phyloP scores from a whole-genome alignment of 2,329 filamentous ascomycete species.

The Colletotrichum echinochloae region DNA sequence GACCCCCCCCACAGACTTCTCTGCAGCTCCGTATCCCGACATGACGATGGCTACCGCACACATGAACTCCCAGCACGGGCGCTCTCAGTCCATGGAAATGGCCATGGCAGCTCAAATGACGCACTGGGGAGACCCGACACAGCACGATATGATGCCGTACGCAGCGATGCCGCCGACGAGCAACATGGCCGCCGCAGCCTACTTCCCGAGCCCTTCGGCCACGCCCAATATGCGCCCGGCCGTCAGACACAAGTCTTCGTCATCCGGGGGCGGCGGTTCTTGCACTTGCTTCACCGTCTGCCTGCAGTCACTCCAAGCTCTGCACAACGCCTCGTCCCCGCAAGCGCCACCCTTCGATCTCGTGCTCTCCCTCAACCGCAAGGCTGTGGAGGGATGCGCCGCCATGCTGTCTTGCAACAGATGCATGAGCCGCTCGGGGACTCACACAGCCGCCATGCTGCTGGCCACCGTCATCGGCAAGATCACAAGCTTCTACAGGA shows the following conservation, averaged over 20 bases:
- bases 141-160: constrained; percentile 51
- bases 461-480: constrained; percentile 63
- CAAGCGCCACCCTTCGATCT: constrained; percentile 56
- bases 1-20: constrained; percentile 54
- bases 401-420: constrained; percentile 59
- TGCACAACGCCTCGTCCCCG: constrained; percentile 59
- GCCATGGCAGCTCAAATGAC: constrained; percentile 46
- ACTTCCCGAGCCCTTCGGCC: constrained; percentile 55
- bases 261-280: constrained; percentile 45
- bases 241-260: constrained; percentile 41
- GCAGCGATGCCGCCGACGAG: constrained; percentile 51
- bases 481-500: constrained; percentile 60
- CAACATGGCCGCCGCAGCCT: constrained; percentile 50
- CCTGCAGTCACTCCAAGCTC: constrained; percentile 59
- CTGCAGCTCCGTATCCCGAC: constrained; percentile 49
- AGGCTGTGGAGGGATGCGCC: constrained; percentile 61
- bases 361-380: constrained; percentile 59
- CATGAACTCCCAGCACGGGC: constrained; percentile 45
- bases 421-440: constrained; percentile 58
- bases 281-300: constrained; percentile 62
- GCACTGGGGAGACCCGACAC: constrained; percentile 46
- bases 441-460: constrained; percentile 61
- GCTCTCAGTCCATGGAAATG: constrained; percentile 54
- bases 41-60: constrained; percentile 47
- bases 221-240: constrained; percentile 52